Base-by-base conservation (phyloP, 2,329 filamentous ascomycete species). In the Pseudogymnoascus sp. region DNA sequence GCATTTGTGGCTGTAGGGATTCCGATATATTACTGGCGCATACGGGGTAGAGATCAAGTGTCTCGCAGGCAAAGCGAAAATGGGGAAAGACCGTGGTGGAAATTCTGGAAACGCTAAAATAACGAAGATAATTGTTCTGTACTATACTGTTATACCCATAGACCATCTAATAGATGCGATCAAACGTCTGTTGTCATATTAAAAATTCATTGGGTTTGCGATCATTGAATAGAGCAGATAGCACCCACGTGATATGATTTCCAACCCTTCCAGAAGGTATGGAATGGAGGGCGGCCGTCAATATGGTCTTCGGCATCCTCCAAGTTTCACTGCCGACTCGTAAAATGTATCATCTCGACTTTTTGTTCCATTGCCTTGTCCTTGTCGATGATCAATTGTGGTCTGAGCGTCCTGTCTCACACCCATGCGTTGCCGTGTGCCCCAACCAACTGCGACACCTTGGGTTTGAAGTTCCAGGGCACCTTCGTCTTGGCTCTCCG, bases 11-110 rank as follows among this genome's bases (percentile, higher is more conserved):
- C 88, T 4, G 87, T 85, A 0, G 94, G 94, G 1, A 78, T 97
- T 37, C 89, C 91, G 0, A 84, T 97, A 28, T 99, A 93, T 75
- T 96, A 89, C 72, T 96, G 88, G 85, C 83, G 91, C 66, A 87
- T 97, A 54, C 84, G 85, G 58, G 81, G 87, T 20, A 79, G 85
- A 54, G 84, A 88, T 68, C 73, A 76, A 25, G 71, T 73, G 8
- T 78, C 78, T 68, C 75, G 77, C 62, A 77, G 74, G 37, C 73
- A 80, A 70, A 73, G 77, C 57, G 77, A 73, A 50, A 73, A 67
- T 7, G 72, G 70, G 59, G 59, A 62, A 6, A 71, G 69, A 62
- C 72, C 74, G 38, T 79, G 81, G 73, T 87, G 83, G 82, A 79
- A 80, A 71, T 86, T 87, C 68, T 87, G 84, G 84, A 79, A 74